phyloP scores from a whole-genome alignment of 129 eudicot genomes.

The Artemisia tridentata region DNA sequence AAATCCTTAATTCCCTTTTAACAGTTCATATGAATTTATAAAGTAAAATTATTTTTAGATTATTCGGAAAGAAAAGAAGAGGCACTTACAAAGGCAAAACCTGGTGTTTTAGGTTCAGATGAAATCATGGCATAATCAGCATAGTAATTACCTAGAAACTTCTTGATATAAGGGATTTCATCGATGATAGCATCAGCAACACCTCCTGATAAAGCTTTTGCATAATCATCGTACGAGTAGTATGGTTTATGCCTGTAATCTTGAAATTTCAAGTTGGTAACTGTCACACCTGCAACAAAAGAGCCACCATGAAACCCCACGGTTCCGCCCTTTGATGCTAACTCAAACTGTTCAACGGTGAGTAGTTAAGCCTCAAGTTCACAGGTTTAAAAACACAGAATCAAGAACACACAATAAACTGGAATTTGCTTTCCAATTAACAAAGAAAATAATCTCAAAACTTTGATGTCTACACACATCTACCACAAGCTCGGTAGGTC shows the following conservation, averaged over 20 bases:
- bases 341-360: too few relatives aligned
- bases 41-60: neutral
- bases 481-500: too few relatives aligned
- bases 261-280: neutral
- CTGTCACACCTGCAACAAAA: too few relatives aligned
- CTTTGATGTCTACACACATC: too few relatives aligned
- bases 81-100: conserved; percentile 14
- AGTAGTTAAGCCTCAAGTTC: too few relatives aligned
- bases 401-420: too few relatives aligned
- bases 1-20: too few relatives aligned
- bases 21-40: neutral
- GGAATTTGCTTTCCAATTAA: too few relatives aligned
- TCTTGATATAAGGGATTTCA: too few relatives aligned
- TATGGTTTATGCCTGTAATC: conserved; percentile 1
- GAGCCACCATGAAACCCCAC: neutral
- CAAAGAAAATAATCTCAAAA: too few relatives aligned
- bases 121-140: neutral
- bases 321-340: too few relatives aligned
- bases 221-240: conserved; percentile 2
- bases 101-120: neutral
- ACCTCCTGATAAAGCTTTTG: conserved; percentile 1
- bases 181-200: conserved; percentile 15
- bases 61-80: neutral
- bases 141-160: neutral
- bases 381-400: too few relatives aligned